phyloP scores from a whole-genome alignment of 345 rosid genomes.

The Boechera divaricarpa region DNA sequence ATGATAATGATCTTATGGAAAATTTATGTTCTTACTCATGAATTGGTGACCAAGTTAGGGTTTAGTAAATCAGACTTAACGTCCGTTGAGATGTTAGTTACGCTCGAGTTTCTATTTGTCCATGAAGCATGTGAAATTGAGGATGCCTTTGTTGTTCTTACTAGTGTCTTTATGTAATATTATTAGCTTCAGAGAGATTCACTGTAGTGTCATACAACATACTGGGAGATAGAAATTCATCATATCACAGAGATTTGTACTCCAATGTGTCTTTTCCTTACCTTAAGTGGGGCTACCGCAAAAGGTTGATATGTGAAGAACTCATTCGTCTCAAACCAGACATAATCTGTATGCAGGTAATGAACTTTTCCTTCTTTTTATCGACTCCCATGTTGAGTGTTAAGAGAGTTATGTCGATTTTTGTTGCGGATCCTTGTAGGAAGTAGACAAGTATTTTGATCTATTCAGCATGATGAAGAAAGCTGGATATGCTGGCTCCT shows the following conservation, averaged over 20 bases:
- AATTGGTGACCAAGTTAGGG: not conserved
- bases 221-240: conserved; percentile 73
- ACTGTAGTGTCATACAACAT: conserved; percentile 75
- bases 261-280: conserved; percentile 57
- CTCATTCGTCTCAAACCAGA: conserved; percentile 65
- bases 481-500: conserved; percentile 77
- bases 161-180: conserved; percentile 14
- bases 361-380: not conserved
- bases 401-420: conserved; percentile 8
- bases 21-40: not conserved
- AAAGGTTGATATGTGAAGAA: conserved; percentile 66
- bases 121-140: not conserved
- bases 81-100: not conserved
- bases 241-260: conserved; percentile 66
- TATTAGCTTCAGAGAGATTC: conserved; percentile 57
- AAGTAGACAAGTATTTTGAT: conserved; percentile 81
- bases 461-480: conserved; percentile 56
- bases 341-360: conserved; percentile 78
- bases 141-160: not conserved
- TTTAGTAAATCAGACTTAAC: not conserved
- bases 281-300: conserved; percentile 73
- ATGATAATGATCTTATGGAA: not conserved
- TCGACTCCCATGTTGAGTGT: not conserved
- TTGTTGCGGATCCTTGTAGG: conserved; percentile 52
- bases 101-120: not conserved